phyloP scores from a whole-genome alignment of 2,329 filamentous ascomycete genomes.

The Mycogone perniciosa region DNA sequence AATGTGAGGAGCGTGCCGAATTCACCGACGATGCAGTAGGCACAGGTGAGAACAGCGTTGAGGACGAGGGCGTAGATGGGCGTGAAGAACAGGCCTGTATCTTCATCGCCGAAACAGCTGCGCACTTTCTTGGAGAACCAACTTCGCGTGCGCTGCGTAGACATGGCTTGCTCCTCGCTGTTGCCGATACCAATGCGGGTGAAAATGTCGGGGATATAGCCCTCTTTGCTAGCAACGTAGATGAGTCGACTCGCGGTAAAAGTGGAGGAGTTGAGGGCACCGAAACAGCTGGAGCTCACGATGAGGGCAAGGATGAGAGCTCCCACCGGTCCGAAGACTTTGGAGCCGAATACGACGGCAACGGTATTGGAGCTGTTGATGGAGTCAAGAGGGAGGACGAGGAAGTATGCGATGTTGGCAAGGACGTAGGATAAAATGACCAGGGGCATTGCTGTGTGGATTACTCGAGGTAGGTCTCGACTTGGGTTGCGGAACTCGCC shows the following conservation, averaged over 20 bases:
- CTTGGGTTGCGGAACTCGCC: slow-evolving; percentile 91
- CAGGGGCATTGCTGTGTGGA: slow-evolving; percentile 92
- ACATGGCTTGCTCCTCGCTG: slow-evolving; percentile 33
- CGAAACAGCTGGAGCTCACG: slow-evolving; percentile 87
- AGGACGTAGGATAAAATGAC: slow-evolving; percentile 88
- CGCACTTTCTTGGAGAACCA: slow-evolving; percentile 55
- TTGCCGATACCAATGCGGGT: slow-evolving; percentile 69
- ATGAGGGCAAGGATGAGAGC: slow-evolving; percentile 80
- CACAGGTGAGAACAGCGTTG: slow-evolving; percentile 65
- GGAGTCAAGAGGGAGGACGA: slow-evolving; percentile 73
- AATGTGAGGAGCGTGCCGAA: slow-evolving; percentile 92
- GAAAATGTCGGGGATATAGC: slow-evolving; percentile 80
- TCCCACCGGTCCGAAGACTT: slow-evolving; percentile 82
- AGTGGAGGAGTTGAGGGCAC: slow-evolving; percentile 86
- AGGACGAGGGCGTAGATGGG: slow-evolving; percentile 87
- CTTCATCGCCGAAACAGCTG: slow-evolving; percentile 65
- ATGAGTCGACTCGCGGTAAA: slow-evolving; percentile 90
- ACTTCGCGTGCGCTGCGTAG: slow-evolving; percentile 43
- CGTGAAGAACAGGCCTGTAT: slow-evolving; percentile 80
- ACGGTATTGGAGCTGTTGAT: slow-evolving; percentile 90
- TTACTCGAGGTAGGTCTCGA: slow-evolving; percentile 85
- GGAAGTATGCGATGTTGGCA: slow-evolving; percentile 88
- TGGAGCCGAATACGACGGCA: slow-evolving; percentile 85
- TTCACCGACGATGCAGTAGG: slow-evolving; percentile 81
- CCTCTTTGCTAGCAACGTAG: slow-evolving; percentile 92